These are phyloP conservation scores for Aureobasidium musti DNA, from an alignment of 2,329 filamentous ascomycete genomes.

Conservation along the genomic window DNA sequence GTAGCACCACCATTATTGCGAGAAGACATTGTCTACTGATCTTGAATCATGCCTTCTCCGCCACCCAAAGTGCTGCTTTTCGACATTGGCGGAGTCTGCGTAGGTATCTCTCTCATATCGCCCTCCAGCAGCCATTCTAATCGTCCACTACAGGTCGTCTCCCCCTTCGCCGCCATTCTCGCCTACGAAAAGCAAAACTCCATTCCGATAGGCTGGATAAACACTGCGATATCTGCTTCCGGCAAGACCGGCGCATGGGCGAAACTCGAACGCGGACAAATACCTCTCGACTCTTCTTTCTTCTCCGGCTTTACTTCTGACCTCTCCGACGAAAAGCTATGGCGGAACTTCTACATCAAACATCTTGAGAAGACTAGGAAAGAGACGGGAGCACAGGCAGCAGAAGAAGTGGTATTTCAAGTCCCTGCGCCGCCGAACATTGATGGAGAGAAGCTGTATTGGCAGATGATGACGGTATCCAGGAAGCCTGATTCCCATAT, in stretches of 20 bases:
- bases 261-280: slow-evolving; percentile 78
- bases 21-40: background rate
- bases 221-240: slow-evolving; percentile 79
- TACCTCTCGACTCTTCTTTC: slow-evolving; percentile 72
- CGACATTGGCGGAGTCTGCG: slow-evolving; percentile 95
- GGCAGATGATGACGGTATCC: slow-evolving; percentile 82
- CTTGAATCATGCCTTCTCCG: background rate
- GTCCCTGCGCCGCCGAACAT: slow-evolving; percentile 68
- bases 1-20: background rate
- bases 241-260: slow-evolving; percentile 85
- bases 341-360: slow-evolving; percentile 60
- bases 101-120: slow-evolving; percentile 52
- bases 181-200: slow-evolving; percentile 77
- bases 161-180: slow-evolving; percentile 88
- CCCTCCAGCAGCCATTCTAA: background rate
- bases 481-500: slow-evolving; percentile 78
- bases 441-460: slow-evolving; percentile 78
- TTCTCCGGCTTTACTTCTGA: slow-evolving; percentile 76
- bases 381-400: slow-evolving; percentile 32
- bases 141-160: slow-evolving; percentile 66
- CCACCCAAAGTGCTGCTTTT: slow-evolving; percentile 78
- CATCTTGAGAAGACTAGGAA: slow-evolving; percentile 31
- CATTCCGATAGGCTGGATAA: slow-evolving; percentile 88
- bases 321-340: slow-evolving; percentile 65
- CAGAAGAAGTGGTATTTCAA: slow-evolving; percentile 37